phyloP scores from a whole-genome alignment of 768 basidiomycete genomes.

The Russula griseocarnosa region DNA sequence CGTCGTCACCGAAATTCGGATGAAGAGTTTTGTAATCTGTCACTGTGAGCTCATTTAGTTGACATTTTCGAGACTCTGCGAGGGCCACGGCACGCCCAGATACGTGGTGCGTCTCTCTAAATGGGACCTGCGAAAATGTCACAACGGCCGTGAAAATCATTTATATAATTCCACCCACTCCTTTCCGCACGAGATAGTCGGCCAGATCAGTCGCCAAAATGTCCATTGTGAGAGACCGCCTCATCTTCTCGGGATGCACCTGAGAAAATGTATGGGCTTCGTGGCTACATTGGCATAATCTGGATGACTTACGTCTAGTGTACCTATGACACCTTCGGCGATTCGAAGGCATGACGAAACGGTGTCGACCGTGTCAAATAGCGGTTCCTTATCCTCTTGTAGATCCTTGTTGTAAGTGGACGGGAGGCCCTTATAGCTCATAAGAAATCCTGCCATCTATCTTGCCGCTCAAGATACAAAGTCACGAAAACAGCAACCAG shows the following conservation, averaged over 20 bases:
- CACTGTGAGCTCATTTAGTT: constrained; percentile 75
- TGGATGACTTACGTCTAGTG: constrained; percentile 63
- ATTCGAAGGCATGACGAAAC: constrained; percentile 85
- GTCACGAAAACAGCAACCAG: not conserved
- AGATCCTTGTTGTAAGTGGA: constrained; percentile 99
- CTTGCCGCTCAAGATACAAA: constrained; percentile 6
- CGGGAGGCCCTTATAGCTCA: constrained; percentile 95
- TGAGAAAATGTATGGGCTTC: constrained; percentile 33
- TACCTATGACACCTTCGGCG: constrained; percentile 90
- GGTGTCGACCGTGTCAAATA: constrained; percentile 92
- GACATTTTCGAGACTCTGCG: constrained; percentile 77
- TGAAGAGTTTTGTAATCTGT: constrained; percentile 75
- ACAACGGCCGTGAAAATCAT: constrained; percentile 4
- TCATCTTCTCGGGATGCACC: constrained; percentile 92
- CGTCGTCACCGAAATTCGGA: constrained; percentile 75
- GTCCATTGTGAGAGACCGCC: constrained; percentile 87
- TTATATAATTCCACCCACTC: constrained; percentile 52
- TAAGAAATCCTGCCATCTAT: constrained; percentile 95
- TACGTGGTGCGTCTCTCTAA: constrained; percentile 98
- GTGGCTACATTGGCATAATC: not conserved
- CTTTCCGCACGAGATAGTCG: constrained; percentile 97
- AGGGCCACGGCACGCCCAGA: constrained; percentile 95
- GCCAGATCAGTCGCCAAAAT: constrained; percentile 98
- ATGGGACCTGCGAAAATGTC: constrained; percentile 66
- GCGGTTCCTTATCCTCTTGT: constrained; percentile 96